Percentiles rank a stretch among this genome's conserved stretches.
These are phyloP conservation scores for Xylariaceae sp. DNA, from an alignment of 2,329 filamentous ascomycete species.

Conservation along the genomic window DNA sequence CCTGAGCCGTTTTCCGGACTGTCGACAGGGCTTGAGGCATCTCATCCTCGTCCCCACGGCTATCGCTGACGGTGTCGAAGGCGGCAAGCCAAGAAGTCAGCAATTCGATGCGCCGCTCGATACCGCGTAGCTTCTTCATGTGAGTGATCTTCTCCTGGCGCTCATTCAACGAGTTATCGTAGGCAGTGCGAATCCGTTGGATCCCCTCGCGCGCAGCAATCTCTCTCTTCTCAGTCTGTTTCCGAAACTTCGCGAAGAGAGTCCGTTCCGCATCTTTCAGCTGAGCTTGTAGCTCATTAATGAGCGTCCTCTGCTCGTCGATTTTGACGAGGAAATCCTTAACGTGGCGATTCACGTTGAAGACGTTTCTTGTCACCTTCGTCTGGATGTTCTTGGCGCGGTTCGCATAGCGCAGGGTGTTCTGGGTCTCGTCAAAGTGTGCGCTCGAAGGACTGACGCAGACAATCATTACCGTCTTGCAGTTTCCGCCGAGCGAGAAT, in stretches of 20 bases:
- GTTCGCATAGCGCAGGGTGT: slow-evolving; percentile 95
- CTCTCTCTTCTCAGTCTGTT: slow-evolving; percentile 82
- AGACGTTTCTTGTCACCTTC: slow-evolving; percentile 98
- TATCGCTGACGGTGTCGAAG: slow-evolving; percentile 77
- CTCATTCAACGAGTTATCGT: slow-evolving; percentile 72
- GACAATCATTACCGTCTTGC: slow-evolving; percentile 99
- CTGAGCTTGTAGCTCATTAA: slow-evolving; percentile 90
- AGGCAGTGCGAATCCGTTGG: slow-evolving; percentile 72
- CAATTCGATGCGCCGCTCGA: slow-evolving; percentile 78
- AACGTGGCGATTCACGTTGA: slow-evolving; percentile 97
- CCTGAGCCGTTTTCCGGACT: slow-evolving; percentile 82
- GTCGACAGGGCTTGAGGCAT: slow-evolving; percentile 64
- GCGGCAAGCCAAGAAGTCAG: slow-evolving; percentile 91
- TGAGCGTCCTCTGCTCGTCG: slow-evolving; percentile 94
- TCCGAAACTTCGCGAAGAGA: slow-evolving; percentile 84
- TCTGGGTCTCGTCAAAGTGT: slow-evolving; percentile 97
- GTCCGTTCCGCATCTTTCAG: slow-evolving; percentile 81
- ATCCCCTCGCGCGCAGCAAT: slow-evolving; percentile 70
- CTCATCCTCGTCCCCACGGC: slow-evolving; percentile 59
- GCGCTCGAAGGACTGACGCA: slow-evolving; percentile 94
- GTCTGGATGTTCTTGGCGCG: slow-evolving; percentile 99
- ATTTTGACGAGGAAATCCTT: slow-evolving; percentile 99
- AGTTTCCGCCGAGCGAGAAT: slow-evolving; percentile 95
- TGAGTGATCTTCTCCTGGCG: slow-evolving; percentile 71
- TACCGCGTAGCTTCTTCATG: slow-evolving; percentile 75